Percentiles rank a stretch among this genome's conserved stretches.
phyloP scores from a whole-genome alignment of 164 flowering plant species.

The Vitis amurensis region DNA sequence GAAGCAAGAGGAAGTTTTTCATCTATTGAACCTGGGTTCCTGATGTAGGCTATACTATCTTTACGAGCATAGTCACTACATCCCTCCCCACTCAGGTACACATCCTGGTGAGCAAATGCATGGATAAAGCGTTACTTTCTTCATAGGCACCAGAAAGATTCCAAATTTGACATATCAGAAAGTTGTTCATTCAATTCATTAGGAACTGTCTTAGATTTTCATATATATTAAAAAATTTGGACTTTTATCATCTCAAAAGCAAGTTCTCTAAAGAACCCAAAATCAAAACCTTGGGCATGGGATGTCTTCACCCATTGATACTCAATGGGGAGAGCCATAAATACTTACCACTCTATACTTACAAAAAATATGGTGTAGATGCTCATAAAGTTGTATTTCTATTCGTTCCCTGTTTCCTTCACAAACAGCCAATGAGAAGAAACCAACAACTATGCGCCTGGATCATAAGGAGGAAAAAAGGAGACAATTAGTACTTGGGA shows the following conservation, averaged over 20 bases:
- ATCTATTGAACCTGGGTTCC: slow-evolving; percentile 21
- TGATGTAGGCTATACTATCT: slow-evolving; percentile 37
- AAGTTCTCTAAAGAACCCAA: too few relatives aligned
- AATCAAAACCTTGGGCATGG: too few relatives aligned
- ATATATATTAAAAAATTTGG: too few relatives aligned
- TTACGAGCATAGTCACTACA: slow-evolving; percentile 27
- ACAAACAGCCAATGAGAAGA: slow-evolving; percentile 40
- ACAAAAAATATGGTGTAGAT: slow-evolving; percentile 35
- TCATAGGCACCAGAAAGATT: not conserved
- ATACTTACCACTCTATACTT: slow-evolving; percentile 58
- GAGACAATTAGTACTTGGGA: not conserved
- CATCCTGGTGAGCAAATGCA: slow-evolving; percentile 38
- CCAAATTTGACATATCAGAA: not conserved
- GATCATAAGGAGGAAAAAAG: slow-evolving; percentile 10
- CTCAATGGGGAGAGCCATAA: not conserved
- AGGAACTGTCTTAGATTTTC: too few relatives aligned
- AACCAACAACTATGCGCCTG: slow-evolving; percentile 67
- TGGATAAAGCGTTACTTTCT: not conserved
- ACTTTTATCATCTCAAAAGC: too few relatives aligned
- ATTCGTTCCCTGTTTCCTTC: slow-evolving; percentile 15
- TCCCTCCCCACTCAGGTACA: slow-evolving; percentile 50
- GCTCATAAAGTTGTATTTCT: slow-evolving; percentile 20
- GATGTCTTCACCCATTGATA: not conserved
- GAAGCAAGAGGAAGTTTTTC: slow-evolving; percentile 12
- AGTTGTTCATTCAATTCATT: too few relatives aligned